Conservation (phyloP, 257 asterid genomes). For the Handroanthus guayacan region DNA sequence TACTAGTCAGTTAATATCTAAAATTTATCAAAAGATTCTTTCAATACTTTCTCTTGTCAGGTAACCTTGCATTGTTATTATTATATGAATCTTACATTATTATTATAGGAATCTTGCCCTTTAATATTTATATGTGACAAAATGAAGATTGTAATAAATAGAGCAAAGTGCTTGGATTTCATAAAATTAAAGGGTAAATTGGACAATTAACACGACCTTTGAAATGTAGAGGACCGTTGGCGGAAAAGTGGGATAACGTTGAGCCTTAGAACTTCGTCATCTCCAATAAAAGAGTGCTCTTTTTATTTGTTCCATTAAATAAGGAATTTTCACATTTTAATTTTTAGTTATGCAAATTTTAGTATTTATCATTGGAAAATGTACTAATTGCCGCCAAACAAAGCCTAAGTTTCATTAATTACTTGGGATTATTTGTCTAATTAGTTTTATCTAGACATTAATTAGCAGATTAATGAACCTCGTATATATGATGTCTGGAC, state of each 20-base stretch:
- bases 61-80: too few relatives aligned
- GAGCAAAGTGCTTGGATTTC: not conserved
- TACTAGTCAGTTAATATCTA: not conserved
- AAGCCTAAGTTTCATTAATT: slow-evolving; percentile 27
- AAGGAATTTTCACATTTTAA: slow-evolving; percentile 14
- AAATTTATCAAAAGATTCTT: not conserved
- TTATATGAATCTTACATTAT: too few relatives aligned
- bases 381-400: not conserved
- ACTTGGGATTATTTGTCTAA: slow-evolving; percentile 8
- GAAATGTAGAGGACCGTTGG: slow-evolving; percentile 31
- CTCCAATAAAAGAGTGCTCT: slow-evolving; percentile 4
- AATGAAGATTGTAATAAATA: not conserved
- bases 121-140: too few relatives aligned
- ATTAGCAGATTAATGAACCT: not conserved
- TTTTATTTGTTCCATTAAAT: not conserved
- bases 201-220: slow-evolving; percentile 1
- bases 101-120: too few relatives aligned
- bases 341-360: not conserved
- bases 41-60: too few relatives aligned
- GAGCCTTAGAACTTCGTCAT: not conserved
- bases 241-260: not conserved
- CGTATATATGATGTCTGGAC: not conserved
- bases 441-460: not conserved
- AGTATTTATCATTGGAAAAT: not conserved
- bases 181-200: not conserved